Base-by-base conservation (phyloP, 2,329 filamentous ascomycete species). In the Hymenoscyphus salicellus region DNA sequence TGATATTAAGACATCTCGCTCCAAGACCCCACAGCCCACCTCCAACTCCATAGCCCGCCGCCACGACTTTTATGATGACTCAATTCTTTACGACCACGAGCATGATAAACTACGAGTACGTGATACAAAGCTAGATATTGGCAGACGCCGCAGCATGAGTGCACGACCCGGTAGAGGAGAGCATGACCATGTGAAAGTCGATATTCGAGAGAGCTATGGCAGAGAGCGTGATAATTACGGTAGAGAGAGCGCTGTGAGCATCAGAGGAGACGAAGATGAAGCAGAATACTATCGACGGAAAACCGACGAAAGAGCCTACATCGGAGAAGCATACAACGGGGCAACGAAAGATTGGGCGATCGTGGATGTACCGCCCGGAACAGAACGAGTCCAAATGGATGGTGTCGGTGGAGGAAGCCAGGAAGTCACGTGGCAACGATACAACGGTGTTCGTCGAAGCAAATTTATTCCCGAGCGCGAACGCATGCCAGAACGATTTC, bases 361-460 rank as follows among this genome's bases (percentile, higher is more conserved):
- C 67, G 84, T 96, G 43, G 92, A 96, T 77, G 89, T 96, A 46
- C 92, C 91, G 1, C 90, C 92, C 0, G 92, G 92, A 65, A 94
- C 91, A 0, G 89, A 91, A 78, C 86, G 89, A 49, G 89, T 95
- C n/a, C 84, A 85, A 62, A 89, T 95, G 89, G 90, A 95, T 70
- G 91, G 91, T 61, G 82, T 86, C 28, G 91, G 91, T 23, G 90
- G 90, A 58, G 89, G 83, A n/a, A 82, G 81, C 43, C 89, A 92
- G 68, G 91, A 95, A 71, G 86, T 93, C 57, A 89, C 85, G 23
- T 95, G 90, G 89, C 83, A 90, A 74, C 86, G 86, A 71, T 93
- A 93, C 77, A 93, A 89, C 73, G 92, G 92, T 61, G 88, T 92
- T 59, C 83, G 91, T 65, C 81, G 90, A 69, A 86, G 89, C 68